These are phyloP conservation scores for Sungouiella blattae DNA, from an alignment of 805 yeast species.

Conservation along the genomic window DNA sequence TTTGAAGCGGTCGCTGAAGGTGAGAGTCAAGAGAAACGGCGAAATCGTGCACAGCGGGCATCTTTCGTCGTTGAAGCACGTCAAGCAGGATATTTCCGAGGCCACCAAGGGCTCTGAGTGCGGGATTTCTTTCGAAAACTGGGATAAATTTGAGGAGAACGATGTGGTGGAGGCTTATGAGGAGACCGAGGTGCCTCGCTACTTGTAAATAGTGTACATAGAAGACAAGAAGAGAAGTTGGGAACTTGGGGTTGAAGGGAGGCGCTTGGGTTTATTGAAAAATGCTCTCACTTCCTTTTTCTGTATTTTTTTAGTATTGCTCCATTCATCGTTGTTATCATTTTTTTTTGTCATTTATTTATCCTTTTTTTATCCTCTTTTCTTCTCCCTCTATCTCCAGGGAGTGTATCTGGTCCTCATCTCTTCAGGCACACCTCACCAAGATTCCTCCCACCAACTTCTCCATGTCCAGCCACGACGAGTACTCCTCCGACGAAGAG, in stretches of 20 bases:
- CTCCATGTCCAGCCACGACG: constrained; percentile 40
- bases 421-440: no score
- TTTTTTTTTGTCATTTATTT: no score
- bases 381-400: no score
- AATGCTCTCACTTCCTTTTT: no score
- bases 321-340: no score
- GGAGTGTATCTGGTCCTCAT: no score
- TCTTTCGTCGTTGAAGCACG: constrained; percentile 71
- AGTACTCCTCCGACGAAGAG: constrained; percentile 54
- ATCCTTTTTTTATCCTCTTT: no score
- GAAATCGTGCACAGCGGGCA: constrained; percentile 53
- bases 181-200: constrained; percentile 45
- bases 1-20: constrained; percentile 54
- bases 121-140: constrained; percentile 70
- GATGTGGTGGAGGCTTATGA: constrained; percentile 75
- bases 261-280: no score
- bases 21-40: constrained; percentile 54
- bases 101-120: constrained; percentile 87
- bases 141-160: constrained; percentile 69
- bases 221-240: background rate
- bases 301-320: no score
- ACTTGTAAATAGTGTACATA: constrained; percentile 18
- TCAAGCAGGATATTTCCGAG: constrained; percentile 73
- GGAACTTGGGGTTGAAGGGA: no score
- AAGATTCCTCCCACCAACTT: background rate